Conservation (phyloP, 495 filamentous ascomycete genomes). For the Penicillium robsamsonii region DNA sequence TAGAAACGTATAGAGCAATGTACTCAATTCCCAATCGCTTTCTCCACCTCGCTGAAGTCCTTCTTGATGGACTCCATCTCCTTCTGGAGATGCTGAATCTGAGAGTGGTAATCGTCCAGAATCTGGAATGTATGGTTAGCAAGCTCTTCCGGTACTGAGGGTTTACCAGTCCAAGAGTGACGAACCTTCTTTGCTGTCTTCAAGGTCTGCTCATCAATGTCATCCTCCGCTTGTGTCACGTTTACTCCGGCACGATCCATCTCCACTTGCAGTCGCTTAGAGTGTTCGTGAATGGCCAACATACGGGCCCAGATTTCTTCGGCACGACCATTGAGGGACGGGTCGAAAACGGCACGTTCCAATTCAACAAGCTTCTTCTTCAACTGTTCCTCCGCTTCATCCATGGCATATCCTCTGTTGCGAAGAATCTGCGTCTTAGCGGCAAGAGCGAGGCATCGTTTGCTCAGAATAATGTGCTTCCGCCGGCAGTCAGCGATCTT, state of each 20-base stretch:
- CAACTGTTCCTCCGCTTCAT: slow-evolving; percentile 85
- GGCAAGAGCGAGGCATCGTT: slow-evolving; percentile 79
- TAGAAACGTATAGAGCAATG: not conserved
- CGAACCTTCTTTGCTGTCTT: slow-evolving; percentile 82
- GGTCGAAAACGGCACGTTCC: slow-evolving; percentile 76
- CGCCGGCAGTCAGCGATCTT: slow-evolving; percentile 76
- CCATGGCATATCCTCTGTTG: slow-evolving; percentile 89
- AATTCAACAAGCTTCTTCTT: slow-evolving; percentile 77
- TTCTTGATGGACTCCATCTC: slow-evolving; percentile 74
- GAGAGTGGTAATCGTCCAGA: slow-evolving; percentile 83
- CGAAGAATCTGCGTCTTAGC: slow-evolving; percentile 89
- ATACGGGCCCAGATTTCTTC: slow-evolving; percentile 98
- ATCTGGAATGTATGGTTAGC: slow-evolving; percentile 55
- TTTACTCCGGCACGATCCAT: slow-evolving; percentile 61
- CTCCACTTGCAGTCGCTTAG: slow-evolving; percentile 74
- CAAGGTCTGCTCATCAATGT: slow-evolving; percentile 74
- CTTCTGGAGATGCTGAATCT: slow-evolving; percentile 80
- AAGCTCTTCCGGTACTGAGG: slow-evolving; percentile 1
- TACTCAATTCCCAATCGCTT: slow-evolving; percentile 31
- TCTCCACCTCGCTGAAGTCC: slow-evolving; percentile 77
- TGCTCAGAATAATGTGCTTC: slow-evolving; percentile 74
- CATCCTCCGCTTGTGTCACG: slow-evolving; percentile 48
- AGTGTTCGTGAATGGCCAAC: slow-evolving; percentile 77
- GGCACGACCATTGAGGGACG: slow-evolving; percentile 72
- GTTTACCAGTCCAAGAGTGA: not conserved